A percentile compares a stretch with the other conserved stretches of the same genome.
Evolutionary conservation across 2,329 filamentous ascomycete genomes (phyloP).

Genomic region (Colletotrichum tropicale): DNA sequence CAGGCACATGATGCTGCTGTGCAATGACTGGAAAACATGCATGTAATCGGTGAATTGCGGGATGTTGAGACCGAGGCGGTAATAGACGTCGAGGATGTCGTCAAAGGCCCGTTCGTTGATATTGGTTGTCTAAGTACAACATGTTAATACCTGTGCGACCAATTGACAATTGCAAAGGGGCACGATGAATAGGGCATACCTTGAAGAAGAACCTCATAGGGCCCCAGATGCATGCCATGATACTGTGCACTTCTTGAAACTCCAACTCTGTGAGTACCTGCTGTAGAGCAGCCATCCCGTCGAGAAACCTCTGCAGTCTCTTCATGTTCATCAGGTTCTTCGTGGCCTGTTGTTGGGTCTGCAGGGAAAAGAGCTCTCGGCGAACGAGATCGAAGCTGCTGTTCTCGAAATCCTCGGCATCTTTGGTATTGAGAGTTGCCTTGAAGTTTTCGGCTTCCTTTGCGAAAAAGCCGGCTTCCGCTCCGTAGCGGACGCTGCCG

Average conservation of each 20-base stretch:
- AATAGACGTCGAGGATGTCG: conserved; percentile 14
- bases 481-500: background rate
- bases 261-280: background rate
- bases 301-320: conserved; percentile 27
- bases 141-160: background rate
- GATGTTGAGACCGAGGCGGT: conserved; percentile 3
- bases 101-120: conserved; percentile 16
- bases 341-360: conserved; percentile 27
- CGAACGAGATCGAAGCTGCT: conserved; percentile 23
- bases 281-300: conserved; percentile 24
- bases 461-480: background rate
- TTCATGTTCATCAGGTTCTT: conserved; percentile 31
- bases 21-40: background rate
- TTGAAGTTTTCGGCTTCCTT: conserved; percentile 14
- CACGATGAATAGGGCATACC: background rate
- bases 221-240: conserved; percentile 33
- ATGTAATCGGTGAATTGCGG: background rate
- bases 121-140: background rate
- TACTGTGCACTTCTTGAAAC: background rate
- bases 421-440: conserved; percentile 13
- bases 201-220: conserved; percentile 28
- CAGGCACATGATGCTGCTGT: background rate
- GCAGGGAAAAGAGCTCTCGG: conserved; percentile 25
- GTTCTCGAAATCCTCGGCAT: conserved; percentile 22
- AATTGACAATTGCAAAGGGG: accelerated